Conservation (phyloP, 176 grass and related monocot species). For the Raddia guianensis region DNA sequence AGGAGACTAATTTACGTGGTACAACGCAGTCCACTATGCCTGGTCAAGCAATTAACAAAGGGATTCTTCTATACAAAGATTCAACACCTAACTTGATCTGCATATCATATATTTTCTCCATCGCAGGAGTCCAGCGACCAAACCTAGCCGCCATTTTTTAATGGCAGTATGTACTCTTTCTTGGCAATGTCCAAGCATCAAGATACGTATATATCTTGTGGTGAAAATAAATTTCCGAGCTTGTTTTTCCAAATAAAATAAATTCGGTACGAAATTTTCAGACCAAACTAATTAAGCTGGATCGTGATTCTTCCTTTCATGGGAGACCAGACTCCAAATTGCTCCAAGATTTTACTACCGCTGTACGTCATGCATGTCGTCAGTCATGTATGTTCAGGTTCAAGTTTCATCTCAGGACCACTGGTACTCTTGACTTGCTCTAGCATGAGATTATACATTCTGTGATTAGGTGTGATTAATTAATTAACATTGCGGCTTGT, state of each 20-base stretch:
- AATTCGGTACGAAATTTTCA: too few relatives aligned
- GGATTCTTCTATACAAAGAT: background rate
- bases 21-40: constrained; percentile 5
- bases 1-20: background rate
- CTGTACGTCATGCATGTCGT: constrained; percentile 33
- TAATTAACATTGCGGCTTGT: background rate
- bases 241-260: background rate
- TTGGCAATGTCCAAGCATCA: background rate
- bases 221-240: background rate
- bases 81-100: constrained; percentile 27
- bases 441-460: background rate
- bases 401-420: background rate
- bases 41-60: constrained; percentile 35
- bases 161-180: background rate
- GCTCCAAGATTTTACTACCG: too few relatives aligned
- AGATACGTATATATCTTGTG: background rate
- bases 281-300: constrained; percentile 7
- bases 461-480: background rate
- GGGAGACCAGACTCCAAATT: constrained; percentile 2
- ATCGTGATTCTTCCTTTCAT: background rate
- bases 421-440: background rate
- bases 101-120: background rate
- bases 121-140: background rate
- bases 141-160: background rate
- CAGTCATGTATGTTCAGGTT: background rate